A percentile compares a stretch with the other conserved stretches of the same genome.
phyloP scores from a whole-genome alignment of 2,329 filamentous ascomycete genomes.

The Aureobasidium sp. region DNA sequence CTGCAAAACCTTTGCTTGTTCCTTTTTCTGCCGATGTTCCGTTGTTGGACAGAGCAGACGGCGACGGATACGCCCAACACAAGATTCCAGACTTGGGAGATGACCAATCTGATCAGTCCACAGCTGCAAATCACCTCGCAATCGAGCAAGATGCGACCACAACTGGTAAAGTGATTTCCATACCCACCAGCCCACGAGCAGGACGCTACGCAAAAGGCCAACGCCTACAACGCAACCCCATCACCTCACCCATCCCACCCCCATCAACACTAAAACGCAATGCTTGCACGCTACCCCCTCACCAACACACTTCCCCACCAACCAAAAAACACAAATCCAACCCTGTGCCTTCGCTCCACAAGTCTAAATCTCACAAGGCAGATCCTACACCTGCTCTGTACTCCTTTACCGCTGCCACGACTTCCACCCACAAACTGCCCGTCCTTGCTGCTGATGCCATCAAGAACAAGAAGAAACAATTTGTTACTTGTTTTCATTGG shows the following conservation, averaged over 20 bases:
- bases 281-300: not conserved
- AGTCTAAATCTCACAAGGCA: no score
- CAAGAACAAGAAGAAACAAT: not conserved
- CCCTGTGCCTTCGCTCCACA: no score
- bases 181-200: not conserved
- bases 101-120: no score
- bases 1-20: not conserved
- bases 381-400: no score
- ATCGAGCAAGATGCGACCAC: no score
- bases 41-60: not conserved
- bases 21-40: not conserved
- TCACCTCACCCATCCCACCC: not conserved
- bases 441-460: no score
- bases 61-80: no score
- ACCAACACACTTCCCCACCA: not conserved
- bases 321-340: not conserved
- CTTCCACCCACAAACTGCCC: no score
- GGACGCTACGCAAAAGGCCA: not conserved
- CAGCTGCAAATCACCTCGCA: no score
- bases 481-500: slow-evolving; percentile 21
- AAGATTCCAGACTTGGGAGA: no score
- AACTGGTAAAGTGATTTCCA: not conserved
- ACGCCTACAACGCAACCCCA: not conserved
- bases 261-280: not conserved
- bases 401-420: no score